Evolutionary conservation across 495 filamentous ascomycete species (phyloP), one percentile per base, ranked within the genome.

Genomic region (Lentithecium fluviatile): DNA sequence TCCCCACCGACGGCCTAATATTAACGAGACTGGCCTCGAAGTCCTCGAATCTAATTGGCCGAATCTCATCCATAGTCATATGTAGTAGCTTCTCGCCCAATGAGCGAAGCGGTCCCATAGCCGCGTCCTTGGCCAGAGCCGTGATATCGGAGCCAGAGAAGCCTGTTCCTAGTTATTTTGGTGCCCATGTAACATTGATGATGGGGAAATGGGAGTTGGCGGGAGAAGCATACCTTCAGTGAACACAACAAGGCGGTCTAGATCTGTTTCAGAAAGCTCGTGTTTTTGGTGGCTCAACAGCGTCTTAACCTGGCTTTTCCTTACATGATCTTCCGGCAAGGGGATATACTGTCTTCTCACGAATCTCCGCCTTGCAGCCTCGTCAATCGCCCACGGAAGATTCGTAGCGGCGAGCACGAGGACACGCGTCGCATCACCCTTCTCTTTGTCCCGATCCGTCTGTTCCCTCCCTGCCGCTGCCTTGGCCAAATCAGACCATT

Each of bases 81-180:
- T 89, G 83, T 23, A 99, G 79, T 38, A 99, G 77, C 17, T 88
- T 88, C 70, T 97, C 95, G 20, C 94, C 94, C 2, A 99, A 79
- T 55, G 88, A 91, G 19, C 95, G 85, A 13, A 99, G 80, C 8
- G 95, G 94, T 0, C 94, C 95, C 94, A 99, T 99, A 23, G 94
- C 94, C 10, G 94, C 94, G 70, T 99, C 94, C 74, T 99, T 99
- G 8, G 94, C 95, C 23, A 99, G 77, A 6, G 94, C 94, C 10
- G 94, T 99, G 54, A 99, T 96, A 71, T 99, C 94, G 2, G 91
- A 96, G 58, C 94, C 95, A 36, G 90, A 95, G 78, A 95, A 99
- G 49, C 92, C 94, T 97, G 67, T 0, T 58, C 17, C 20, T 21
- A 37, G 45, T 57, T 58, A 52, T 0, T 25, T 10, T n/a, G 10